A percentile compares a stretch with the other conserved stretches of the same genome.
These are phyloP conservation scores for Kockovaella imperatae DNA, from an alignment of 768 basidiomycete genomes.

Conservation along the genomic window DNA sequence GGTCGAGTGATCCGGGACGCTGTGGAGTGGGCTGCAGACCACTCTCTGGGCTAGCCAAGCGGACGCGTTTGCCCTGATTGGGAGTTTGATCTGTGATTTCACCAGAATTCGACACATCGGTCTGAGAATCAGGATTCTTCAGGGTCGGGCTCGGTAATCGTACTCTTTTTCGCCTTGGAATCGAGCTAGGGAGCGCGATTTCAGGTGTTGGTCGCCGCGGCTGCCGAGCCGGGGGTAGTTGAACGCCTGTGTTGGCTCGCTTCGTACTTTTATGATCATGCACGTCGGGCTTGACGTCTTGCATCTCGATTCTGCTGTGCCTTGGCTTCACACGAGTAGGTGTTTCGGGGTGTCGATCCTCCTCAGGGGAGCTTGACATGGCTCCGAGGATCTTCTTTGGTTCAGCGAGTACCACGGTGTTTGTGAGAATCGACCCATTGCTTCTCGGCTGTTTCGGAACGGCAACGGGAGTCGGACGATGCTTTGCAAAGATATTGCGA, in stretches of 20 bases:
- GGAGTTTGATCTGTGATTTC: background rate
- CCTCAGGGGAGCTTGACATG: constrained; percentile 26
- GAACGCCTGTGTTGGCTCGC: no score
- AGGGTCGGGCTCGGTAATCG: constrained; percentile 12
- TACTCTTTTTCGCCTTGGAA: background rate
- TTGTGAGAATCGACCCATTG: constrained; percentile 7
- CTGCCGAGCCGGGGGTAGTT: constrained; percentile 4
- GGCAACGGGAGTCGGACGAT: constrained; percentile 16
- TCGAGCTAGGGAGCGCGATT: background rate
- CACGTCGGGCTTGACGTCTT: constrained; percentile 4
- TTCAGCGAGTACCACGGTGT: constrained; percentile 25
- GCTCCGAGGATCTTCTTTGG: constrained; percentile 10
- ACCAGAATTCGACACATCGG: background rate
- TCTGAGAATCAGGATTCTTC: background rate
- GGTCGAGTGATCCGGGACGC: background rate
- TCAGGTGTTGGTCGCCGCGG: background rate
- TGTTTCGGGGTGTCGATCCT: constrained; percentile 5
- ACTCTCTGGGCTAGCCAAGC: constrained; percentile 19
- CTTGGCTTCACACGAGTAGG: constrained; percentile 6
- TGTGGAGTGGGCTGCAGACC: constrained; percentile 7
- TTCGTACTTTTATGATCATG: no score
- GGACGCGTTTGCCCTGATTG: constrained; percentile 24
- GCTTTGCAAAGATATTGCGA: constrained; percentile 31
- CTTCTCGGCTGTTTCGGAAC: constrained; percentile 19
- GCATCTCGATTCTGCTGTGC: background rate